Evolutionary conservation across 306 rosid genomes (phyloP), one percentile per base, ranked within the genome.

Genomic region (Pyrus bretschneideri): DNA sequence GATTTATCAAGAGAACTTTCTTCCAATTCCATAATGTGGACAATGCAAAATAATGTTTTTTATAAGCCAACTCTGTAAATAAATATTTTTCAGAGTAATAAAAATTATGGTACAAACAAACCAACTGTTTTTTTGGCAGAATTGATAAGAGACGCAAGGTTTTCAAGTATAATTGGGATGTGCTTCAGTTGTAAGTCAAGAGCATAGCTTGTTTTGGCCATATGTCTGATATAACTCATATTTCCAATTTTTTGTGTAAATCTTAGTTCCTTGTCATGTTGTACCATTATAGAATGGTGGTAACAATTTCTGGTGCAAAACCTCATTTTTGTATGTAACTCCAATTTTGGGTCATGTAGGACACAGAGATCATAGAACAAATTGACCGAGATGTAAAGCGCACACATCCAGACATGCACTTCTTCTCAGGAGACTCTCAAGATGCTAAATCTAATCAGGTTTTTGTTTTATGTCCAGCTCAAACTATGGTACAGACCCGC

Each of bases 371-470:
- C 79, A 89, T 96, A 74, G 98, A 96, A 72, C 99, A 96, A 87
- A 92, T 96, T 74, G 99, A 96, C 76, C 87, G 99, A 83, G 99
- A 96, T 80, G 99, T 96, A 67, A 92, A 79, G 87, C 99, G 99
- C 63, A 96, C 99, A 79, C 99, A 96, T 87, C 99, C 99, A 68
- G 99, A 96, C 81, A 80, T 96, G 93, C 93, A 88, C 82, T 96
- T 96, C 78, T 96, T 96, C 85, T 96, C 90, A 5, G 97, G 97
- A 31, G 98, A 96, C 87, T 87, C 96, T 5, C 78, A 86, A 52
- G 89, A 89, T 83, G 98, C 98, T 78, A 92, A 92, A 82, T 86
- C 93, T 29, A 96, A 88, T 83, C 99, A 89, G 96, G 99, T 92
- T 38, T 52, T 54, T 45, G 67, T 77, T 83, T 76, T 52, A 57